Base-by-base conservation (phyloP, 2,329 filamentous ascomycete species). In the Neodidymelliopsis sp. region DNA sequence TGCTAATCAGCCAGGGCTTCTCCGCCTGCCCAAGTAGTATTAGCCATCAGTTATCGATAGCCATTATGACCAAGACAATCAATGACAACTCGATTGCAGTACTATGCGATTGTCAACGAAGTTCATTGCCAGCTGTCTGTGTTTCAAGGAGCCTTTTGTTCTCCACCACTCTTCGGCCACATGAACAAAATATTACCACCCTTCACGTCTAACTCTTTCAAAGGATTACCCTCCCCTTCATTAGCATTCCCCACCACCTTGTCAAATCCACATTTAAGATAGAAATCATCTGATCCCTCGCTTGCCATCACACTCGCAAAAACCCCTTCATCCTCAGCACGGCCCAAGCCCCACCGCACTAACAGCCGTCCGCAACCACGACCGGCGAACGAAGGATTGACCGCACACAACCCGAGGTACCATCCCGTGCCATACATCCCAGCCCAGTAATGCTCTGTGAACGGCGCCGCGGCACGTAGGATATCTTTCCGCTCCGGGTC, bases 321-420 rank as follows among this genome's bases (percentile, higher is more conserved):
- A n/a, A 78, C 53, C 0, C 62, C 63, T 9, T 77, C 75, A 10
- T 60, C 43, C 33, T 67, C 54, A 0, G 75, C 73, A 25, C 64
- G 56, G 1, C 73, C 59, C 0, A 79, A 53, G 0, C 77, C 77
- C 75, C 75, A 78, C 18, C 61, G 44, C 9, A 77, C 75, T 6
- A 80, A 66, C 18, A 55, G 56, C 4, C 62, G 65, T 1, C 76
- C 77, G 9, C 74, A 44, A 2, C 69, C 72, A 28, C 57, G 56
- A 4, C 72, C 66, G 34, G 78, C 75, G 20, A 66, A 69, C 4
- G 69, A 65, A 0, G 77, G 77, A 34, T 74, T 68, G 1, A 76
- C 65, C n/a, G 65, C 68, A 6, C 76, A 55, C 2, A 66, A 42
- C 4, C 73, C 66, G 3, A 79, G 65, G 37, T 72, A 74, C 73